Evolutionary conservation across 805 yeast genomes (phyloP), one percentile per base, ranked within the genome.

Genomic region (Teunomyces stri): DNA sequence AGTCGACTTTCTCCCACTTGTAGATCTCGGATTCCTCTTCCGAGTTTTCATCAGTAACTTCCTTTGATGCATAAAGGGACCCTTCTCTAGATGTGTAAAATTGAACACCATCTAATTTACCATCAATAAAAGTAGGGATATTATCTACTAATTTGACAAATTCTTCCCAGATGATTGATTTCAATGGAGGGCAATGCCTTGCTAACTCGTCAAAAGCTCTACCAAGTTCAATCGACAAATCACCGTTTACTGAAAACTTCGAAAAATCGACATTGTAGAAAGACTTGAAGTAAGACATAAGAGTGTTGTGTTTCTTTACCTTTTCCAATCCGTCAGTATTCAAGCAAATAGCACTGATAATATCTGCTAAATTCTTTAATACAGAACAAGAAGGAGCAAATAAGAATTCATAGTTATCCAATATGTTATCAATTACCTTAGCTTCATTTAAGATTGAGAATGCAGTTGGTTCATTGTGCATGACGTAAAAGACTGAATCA

Each of bases 401-500:
- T 18, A 86, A 75, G 0, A 61, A 58, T 11, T 74, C 75, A 58
- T 85, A 84, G 42, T 82, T 75, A 9, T 76, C 75, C 43, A 90
- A 62, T 31, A 90, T 74, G 2, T 80, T 69, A 41, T 85, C 85
- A 31, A 91, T 80, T 1, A 87, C 80, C 0, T 81, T 79, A 0
- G 95, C 85, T 61, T 91, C 98, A 35, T 80, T 83, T 53, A 91
- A 72, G 36, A 91, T 83, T 2, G 86, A 76, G 58, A 78, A 91
- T 3, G 96, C 88, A 0, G 97, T 89, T 6, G 97, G 97, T 57
- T 92, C 97, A 54, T 85, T 87, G 60, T 91, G 92, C 25, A 91
- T 82, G 49, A 89, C 87, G 10, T 78, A 77, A 35, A 85, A 78
- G 16, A 89, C 75, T 10, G 84, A 78, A 50, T 81, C 84, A 31